Evolutionary conservation across 2,329 filamentous ascomycete species (phyloP).

Genomic region (Pleurostoma richardsiae): DNA sequence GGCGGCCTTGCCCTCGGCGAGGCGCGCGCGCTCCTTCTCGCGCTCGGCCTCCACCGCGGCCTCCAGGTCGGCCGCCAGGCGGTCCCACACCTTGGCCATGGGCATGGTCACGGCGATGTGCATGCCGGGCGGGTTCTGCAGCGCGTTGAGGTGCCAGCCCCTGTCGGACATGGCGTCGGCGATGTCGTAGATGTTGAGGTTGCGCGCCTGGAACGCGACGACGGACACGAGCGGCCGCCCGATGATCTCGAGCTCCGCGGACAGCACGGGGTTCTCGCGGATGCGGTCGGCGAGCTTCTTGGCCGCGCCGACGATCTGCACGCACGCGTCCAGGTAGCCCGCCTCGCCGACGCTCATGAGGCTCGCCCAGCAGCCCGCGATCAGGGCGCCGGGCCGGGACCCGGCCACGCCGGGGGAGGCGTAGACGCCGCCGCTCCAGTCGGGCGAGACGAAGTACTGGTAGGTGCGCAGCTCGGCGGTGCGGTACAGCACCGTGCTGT

Average conservation of each 20-base stretch:
- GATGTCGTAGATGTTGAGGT: conserved; percentile 90
- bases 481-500: conserved; percentile 89
- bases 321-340: conserved; percentile 83
- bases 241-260: conserved; percentile 70
- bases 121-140: conserved; percentile 87
- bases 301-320: conserved; percentile 79
- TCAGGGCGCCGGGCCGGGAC: conserved; percentile 85
- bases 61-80: conserved; percentile 69
- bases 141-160: conserved; percentile 93
- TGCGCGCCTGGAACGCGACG: conserved; percentile 77
- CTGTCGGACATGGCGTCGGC: conserved; percentile 79
- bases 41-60: conserved; percentile 65
- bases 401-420: conserved; percentile 89
- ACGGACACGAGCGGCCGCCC: conserved; percentile 87
- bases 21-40: conserved; percentile 71
- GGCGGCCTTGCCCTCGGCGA: conserved; percentile 61
- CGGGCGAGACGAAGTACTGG: conserved; percentile 93
- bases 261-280: conserved; percentile 61
- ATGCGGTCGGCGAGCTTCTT: conserved; percentile 79
- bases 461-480: conserved; percentile 72
- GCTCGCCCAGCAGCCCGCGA: conserved; percentile 92
- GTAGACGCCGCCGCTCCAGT: conserved; percentile 96
- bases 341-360: conserved; percentile 83
- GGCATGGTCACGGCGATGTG: conserved; percentile 92
- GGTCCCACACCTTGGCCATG: conserved; percentile 75